A percentile compares a stretch with the other conserved stretches of the same genome.
Evolutionary conservation across 2,329 filamentous ascomycete genomes (phyloP).

Genomic region (Arthrobotrys pseudoclavata): DNA sequence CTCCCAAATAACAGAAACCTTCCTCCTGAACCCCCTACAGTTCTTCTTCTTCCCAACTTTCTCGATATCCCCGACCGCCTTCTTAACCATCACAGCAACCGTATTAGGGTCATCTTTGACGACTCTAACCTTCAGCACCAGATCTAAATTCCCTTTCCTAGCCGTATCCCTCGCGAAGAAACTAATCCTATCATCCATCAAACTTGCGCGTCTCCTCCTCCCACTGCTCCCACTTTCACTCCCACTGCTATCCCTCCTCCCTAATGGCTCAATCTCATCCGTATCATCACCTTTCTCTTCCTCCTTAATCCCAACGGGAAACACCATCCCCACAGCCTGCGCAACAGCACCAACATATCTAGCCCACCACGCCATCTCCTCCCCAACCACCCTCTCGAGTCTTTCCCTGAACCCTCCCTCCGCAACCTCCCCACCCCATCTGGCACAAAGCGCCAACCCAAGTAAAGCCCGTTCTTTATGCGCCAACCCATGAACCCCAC

Average conservation of each 20-base stretch:
- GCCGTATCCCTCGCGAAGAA: slow-evolving; percentile 53
- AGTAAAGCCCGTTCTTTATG: slow-evolving; percentile 80
- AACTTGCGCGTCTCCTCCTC: slow-evolving; percentile 67
- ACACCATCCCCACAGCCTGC: slow-evolving; percentile 72
- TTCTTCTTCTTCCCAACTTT: slow-evolving; percentile 75
- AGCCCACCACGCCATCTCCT: slow-evolving; percentile 75
- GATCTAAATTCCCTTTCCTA: slow-evolving; percentile 65
- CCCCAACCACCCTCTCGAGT: slow-evolving; percentile 71
- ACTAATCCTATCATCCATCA: slow-evolving; percentile 66
- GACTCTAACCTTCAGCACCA: slow-evolving; percentile 69
- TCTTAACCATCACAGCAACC: slow-evolving; percentile 65
- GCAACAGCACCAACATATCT: slow-evolving; percentile 75
- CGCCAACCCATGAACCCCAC: slow-evolving; percentile 78
- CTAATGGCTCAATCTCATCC: background rate
- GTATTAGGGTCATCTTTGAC: slow-evolving; percentile 66
- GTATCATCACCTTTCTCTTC: slow-evolving; percentile 13
- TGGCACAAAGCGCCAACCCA: slow-evolving; percentile 78
- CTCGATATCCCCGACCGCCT: slow-evolving; percentile 68
- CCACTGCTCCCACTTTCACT: slow-evolving; percentile 63
- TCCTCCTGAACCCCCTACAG: slow-evolving; percentile 67
- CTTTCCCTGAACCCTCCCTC: slow-evolving; percentile 71
- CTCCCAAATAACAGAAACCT: slow-evolving; percentile 64
- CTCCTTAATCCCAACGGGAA: slow-evolving; percentile 72
- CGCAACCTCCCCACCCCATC: slow-evolving; percentile 78
- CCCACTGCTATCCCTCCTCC: slow-evolving; percentile 66